A percentile compares a stretch with the other conserved stretches of the same genome.
Conservation (phyloP, 306 rosid species). For the Argentina anserina region DNA sequence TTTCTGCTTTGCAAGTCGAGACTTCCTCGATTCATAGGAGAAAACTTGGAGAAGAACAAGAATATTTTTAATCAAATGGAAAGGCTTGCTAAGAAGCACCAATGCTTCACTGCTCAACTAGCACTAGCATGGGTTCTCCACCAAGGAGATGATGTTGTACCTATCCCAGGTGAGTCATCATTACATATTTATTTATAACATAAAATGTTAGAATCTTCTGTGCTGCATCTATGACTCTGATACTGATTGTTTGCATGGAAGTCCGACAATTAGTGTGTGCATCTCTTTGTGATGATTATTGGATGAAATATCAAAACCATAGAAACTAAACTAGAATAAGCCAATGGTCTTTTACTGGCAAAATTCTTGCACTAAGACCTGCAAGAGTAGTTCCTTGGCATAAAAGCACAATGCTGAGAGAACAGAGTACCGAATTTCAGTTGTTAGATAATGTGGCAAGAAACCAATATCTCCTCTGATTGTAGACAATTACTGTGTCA, state of each 20-base stretch:
- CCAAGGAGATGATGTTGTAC: slow-evolving; percentile 58
- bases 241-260: neutral
- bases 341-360: neutral
- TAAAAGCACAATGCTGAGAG: neutral
- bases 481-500: neutral
- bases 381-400: neutral
- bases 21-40: slow-evolving; percentile 52
- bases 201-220: neutral
- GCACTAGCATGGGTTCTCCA: slow-evolving; percentile 71
- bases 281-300: neutral
- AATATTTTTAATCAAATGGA: slow-evolving; percentile 41
- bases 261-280: neutral
- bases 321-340: neutral
- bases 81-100: slow-evolving; percentile 44
- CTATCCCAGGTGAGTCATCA: slow-evolving; percentile 39
- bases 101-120: slow-evolving; percentile 54
- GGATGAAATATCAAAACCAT: neutral
- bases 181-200: neutral
- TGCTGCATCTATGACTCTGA: neutral
- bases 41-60: slow-evolving; percentile 50
- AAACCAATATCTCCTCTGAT: neutral
- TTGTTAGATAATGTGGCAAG: neutral
- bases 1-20: slow-evolving; percentile 24
- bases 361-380: neutral
- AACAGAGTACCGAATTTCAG: neutral